Percentiles rank a stretch among this genome's conserved stretches.
Conservation (phyloP, 2,329 filamentous ascomycete species). For the Fusarium devonianum region DNA sequence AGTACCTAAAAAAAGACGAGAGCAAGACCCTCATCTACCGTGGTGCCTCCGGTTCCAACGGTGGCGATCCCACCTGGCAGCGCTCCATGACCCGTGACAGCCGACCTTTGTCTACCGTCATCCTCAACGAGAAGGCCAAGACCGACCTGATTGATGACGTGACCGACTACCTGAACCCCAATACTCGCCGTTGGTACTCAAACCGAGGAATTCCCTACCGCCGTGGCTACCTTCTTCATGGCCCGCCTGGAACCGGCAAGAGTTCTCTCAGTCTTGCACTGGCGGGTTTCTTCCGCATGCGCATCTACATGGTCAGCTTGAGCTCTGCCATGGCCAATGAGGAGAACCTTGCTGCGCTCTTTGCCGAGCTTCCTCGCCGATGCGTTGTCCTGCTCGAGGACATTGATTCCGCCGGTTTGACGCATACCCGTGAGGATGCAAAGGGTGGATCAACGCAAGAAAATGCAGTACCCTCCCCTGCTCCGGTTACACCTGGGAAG, state of each 20-base stretch:
- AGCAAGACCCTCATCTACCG: conserved; percentile 72
- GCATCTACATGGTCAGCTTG: conserved; percentile 75
- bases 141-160: conserved; percentile 66
- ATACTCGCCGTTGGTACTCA: conserved; percentile 78
- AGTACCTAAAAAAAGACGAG: conserved; percentile 65
- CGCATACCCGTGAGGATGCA: conserved; percentile 60
- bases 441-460: conserved; percentile 39
- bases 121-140: conserved; percentile 68
- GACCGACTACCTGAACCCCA: conserved; percentile 67
- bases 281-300: conserved; percentile 73
- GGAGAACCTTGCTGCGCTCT: conserved; percentile 69
- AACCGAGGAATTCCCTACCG: conserved; percentile 86
- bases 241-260: conserved; percentile 83
- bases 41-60: conserved; percentile 54
- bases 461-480: conserved; percentile 28
- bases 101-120: conserved; percentile 70
- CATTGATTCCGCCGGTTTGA: conserved; percentile 76
- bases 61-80: conserved; percentile 62
- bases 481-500: conserved; percentile 6
- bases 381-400: conserved; percentile 80
- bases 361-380: conserved; percentile 70
- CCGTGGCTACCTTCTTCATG: conserved; percentile 82
- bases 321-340: conserved; percentile 69
- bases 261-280: conserved; percentile 74
- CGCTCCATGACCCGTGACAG: conserved; percentile 67